Evolutionary conservation across 179 eudicot species (phyloP).

Genomic region (Carnegiea gigantea): DNA sequence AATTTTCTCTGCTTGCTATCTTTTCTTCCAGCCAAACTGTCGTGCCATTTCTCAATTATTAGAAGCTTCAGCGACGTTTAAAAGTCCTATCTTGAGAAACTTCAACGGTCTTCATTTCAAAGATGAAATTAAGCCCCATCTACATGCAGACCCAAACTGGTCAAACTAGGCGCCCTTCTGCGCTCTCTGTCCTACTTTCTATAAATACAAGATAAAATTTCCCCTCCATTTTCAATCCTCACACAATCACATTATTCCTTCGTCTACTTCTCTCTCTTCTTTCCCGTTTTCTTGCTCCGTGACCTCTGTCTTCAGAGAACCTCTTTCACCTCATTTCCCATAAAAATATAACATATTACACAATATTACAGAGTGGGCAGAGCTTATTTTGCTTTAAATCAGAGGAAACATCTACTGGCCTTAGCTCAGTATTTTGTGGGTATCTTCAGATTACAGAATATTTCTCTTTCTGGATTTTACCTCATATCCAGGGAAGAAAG

Average conservation of each 20-base stretch:
- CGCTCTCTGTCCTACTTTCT: not conserved
- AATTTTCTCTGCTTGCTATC: not conserved
- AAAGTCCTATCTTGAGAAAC: not conserved
- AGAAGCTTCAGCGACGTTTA: not conserved
- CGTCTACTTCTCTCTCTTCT: no score
- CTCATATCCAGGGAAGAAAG: no score
- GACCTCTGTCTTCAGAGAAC: no score
- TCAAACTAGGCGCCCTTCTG: not conserved
- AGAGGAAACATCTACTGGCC: no score
- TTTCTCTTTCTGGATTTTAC: no score
- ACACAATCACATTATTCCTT: not conserved
- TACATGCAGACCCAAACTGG: not conserved
- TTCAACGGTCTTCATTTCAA: constrained; percentile 1
- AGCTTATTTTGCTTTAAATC: no score
- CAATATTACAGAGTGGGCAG: no score
- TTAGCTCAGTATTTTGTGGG: not conserved
- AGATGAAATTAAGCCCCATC: no score
- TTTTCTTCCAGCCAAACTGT: not conserved
- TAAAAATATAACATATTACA: no score
- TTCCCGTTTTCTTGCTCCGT: no score
- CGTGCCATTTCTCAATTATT: not conserved
- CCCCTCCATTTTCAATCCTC: not conserved
- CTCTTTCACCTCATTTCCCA: no score
- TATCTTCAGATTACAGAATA: no score
- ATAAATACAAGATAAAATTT: not conserved